Conservation (phyloP, 164 flowering plant genomes). For the Nymphaea colorata region DNA sequence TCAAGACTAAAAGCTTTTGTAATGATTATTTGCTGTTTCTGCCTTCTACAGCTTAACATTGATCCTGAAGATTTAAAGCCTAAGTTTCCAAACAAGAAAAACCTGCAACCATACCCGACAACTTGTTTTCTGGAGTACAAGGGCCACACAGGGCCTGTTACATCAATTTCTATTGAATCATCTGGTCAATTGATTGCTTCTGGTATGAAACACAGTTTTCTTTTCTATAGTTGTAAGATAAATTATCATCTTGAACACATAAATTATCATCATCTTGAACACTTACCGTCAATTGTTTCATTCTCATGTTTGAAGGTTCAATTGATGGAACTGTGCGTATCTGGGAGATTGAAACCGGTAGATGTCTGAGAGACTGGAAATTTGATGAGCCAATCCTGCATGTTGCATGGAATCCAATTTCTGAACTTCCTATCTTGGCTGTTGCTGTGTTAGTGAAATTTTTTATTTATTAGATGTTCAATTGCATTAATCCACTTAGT, state of each 20-base stretch:
- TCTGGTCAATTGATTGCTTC: conserved; percentile 93
- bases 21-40: too few species aligned
- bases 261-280: too few species aligned
- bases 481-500: neutral
- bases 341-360: conserved; percentile 94
- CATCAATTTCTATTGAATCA: conserved; percentile 54
- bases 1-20: neutral
- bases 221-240: too few species aligned
- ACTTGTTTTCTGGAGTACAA: conserved; percentile 77
- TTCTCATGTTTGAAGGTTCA: conserved; percentile 41
- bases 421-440: conserved; percentile 66
- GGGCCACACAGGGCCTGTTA: conserved; percentile 77
- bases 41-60: conserved; percentile 50
- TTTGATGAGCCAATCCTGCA: conserved; percentile 49
- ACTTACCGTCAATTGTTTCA: neutral
- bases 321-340: conserved; percentile 81
- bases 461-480: neutral
- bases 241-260: too few species aligned
- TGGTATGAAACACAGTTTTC: conserved; percentile 22
- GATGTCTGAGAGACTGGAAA: conserved; percentile 67
- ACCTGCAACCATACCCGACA: conserved; percentile 81
- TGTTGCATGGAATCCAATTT: conserved; percentile 90
- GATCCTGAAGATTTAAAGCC: conserved; percentile 95
- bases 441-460: conserved; percentile 43
- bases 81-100: conserved; percentile 77